phyloP scores from a whole-genome alignment of 805 yeast species.

The Candida ulmi region DNA sequence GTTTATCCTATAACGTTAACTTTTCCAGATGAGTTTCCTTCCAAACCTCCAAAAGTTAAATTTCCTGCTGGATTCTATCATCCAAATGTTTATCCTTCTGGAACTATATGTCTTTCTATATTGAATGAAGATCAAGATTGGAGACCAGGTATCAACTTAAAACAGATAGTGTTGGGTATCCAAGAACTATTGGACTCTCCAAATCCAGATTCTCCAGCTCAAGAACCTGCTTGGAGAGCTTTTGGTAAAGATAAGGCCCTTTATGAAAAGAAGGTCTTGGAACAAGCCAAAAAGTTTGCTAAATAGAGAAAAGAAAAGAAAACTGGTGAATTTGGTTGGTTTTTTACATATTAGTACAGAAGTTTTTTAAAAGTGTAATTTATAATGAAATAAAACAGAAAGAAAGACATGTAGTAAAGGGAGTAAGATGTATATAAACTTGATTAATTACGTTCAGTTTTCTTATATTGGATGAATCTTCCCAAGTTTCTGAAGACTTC shows the following conservation, averaged over 20 bases:
- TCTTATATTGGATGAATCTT: constrained; percentile 76
- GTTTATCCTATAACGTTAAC: constrained; percentile 74
- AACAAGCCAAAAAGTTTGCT: constrained; percentile 74
- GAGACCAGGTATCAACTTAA: constrained; percentile 94
- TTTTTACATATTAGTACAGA: no score
- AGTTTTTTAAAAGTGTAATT: no score
- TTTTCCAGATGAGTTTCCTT: constrained; percentile 90
- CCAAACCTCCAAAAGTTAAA: constrained; percentile 92
- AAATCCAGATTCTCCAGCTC: constrained; percentile 95
- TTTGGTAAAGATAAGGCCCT: constrained; percentile 60
- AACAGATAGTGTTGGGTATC: constrained; percentile 84
- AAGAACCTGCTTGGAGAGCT: constrained; percentile 93
- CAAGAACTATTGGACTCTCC: constrained; percentile 89
- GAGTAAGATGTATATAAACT: no score
- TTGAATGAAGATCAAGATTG: constrained; percentile 95
- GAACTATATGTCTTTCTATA: constrained; percentile 90
- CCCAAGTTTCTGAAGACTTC: constrained; percentile 63
- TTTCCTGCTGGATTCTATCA: constrained; percentile 91
- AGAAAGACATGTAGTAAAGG: no score
- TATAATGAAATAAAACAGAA: no score
- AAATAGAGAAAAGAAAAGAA: constrained; percentile 25
- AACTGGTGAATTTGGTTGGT: no score
- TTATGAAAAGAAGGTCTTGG: constrained; percentile 72
- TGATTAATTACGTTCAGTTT: constrained; percentile 31
- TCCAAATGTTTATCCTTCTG: constrained; percentile 97